Evolutionary conservation across 2,329 filamentous ascomycete species (phyloP).

Genomic region (Trichoderma sp.): DNA sequence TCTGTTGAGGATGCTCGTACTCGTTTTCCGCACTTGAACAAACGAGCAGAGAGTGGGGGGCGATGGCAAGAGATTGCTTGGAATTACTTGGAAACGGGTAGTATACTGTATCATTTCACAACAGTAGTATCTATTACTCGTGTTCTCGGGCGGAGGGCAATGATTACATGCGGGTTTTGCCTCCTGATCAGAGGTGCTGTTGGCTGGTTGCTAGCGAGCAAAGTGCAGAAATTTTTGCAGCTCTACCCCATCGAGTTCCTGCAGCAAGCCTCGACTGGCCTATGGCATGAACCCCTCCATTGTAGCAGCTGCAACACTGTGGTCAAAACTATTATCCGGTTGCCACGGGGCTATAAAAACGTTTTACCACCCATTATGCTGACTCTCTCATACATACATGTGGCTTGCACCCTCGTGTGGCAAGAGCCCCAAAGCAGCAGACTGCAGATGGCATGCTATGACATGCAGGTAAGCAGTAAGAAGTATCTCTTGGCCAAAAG

Average conservation of each 20-base stretch:
- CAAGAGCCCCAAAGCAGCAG: neutral
- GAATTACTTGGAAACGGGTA: neutral
- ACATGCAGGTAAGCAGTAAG: neutral
- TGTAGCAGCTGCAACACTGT: neutral
- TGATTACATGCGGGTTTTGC: slow-evolving; percentile 14
- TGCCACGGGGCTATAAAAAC: slow-evolving; percentile 1
- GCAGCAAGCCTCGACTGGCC: neutral
- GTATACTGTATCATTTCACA: neutral
- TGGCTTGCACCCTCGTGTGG: neutral
- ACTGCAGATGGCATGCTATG: neutral
- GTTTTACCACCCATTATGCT: neutral
- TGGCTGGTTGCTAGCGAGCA: neutral
- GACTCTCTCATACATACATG: neutral
- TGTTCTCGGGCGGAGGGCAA: neutral
- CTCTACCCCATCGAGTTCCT: neutral
- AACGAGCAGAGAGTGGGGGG: neutral
- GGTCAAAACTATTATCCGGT: neutral
- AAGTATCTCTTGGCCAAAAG: neutral
- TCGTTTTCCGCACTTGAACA: neutral
- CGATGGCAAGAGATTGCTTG: neutral
- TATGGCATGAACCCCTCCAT: neutral
- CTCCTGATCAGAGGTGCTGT: slow-evolving; percentile 5
- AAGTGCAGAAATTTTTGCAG: slow-evolving; percentile 16
- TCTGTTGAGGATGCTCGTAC: neutral
- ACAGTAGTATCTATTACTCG: neutral